Percentiles rank a stretch among this genome's conserved stretches.
Evolutionary conservation across 257 asterid genomes (phyloP).

Genomic region (Nemophila menziesii): DNA sequence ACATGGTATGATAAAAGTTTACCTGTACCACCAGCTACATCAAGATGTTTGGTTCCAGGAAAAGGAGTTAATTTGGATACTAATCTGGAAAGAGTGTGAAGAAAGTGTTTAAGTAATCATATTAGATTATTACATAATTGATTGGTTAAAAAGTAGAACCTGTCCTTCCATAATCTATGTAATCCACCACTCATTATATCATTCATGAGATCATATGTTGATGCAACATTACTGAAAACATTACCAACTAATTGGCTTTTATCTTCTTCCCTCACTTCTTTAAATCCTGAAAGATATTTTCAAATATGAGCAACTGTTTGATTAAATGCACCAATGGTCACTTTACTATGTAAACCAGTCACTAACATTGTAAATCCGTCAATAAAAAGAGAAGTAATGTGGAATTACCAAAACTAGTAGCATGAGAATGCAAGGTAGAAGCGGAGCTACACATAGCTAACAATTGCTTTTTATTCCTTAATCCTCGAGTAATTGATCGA

Average conservation of each 20-base stretch:
- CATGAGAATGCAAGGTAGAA: slow-evolving; percentile 58
- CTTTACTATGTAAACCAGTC: no score
- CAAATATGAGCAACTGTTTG: no score
- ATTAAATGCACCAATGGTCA: no score
- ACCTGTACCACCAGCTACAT: slow-evolving; percentile 99
- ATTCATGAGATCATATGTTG: slow-evolving; percentile 85
- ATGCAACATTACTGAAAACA: slow-evolving; percentile 75
- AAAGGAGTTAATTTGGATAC: slow-evolving; percentile 79
- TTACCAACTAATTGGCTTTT: slow-evolving; percentile 75
- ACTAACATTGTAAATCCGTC: no score
- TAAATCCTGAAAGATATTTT: slow-evolving; percentile 51
- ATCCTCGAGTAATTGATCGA: slow-evolving; percentile 39
- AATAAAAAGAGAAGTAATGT: no score
- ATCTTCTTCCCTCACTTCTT: slow-evolving; percentile 75
- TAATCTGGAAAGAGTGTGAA: slow-evolving; percentile 28
- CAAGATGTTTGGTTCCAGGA: slow-evolving; percentile 97
- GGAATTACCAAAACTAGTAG: slow-evolving; percentile 88
- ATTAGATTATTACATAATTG: no score
- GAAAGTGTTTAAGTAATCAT: neutral
- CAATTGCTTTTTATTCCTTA: slow-evolving; percentile 35
- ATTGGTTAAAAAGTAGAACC: no score
- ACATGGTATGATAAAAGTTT: slow-evolving; percentile 5
- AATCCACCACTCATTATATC: slow-evolving; percentile 89
- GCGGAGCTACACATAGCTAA: slow-evolving; percentile 21
- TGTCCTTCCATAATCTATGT: slow-evolving; percentile 91